Conservation (phyloP, 2,329 filamentous ascomycete genomes). For the Fusarium chaquense region DNA sequence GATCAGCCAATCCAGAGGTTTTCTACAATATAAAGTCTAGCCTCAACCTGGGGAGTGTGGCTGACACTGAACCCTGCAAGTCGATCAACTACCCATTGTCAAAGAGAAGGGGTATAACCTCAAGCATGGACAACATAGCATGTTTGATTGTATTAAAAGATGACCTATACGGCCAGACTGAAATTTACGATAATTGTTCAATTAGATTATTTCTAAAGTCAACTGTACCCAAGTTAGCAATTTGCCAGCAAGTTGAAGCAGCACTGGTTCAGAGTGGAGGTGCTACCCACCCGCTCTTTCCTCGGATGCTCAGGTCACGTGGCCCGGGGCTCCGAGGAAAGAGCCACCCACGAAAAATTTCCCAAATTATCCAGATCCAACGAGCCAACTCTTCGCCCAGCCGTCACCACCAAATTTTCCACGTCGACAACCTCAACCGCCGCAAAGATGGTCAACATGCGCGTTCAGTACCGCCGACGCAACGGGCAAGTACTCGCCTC, state of each 20-base stretch:
- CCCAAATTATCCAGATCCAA: slow-evolving; percentile 6
- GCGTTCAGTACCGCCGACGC: slow-evolving; percentile 72
- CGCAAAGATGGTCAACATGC: slow-evolving; percentile 69
- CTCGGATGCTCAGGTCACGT: background rate
- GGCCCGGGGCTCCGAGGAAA: background rate
- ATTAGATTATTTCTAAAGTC: too few species aligned
- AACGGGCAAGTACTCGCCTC: slow-evolving; percentile 74
- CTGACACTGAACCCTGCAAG: background rate
- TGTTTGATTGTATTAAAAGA: background rate
- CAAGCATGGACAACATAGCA: background rate
- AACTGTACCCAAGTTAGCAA: background rate
- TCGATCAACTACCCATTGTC: background rate
- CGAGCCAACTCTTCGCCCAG: slow-evolving; percentile 4
- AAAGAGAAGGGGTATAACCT: background rate
- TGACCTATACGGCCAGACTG: too few species aligned
- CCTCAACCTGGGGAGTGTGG: slow-evolving; percentile 1
- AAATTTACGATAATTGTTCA: background rate
- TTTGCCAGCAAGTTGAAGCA: background rate
- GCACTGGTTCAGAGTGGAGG: background rate
- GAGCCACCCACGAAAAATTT: slow-evolving; percentile 54
- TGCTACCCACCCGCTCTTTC: background rate
- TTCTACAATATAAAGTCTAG: background rate
- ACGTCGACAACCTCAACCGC: slow-evolving; percentile 37
- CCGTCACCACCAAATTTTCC: slow-evolving; percentile 13
- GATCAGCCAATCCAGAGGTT: background rate